These are phyloP conservation scores for Populus ilicifolia DNA, from an alignment of 345 rosid genomes.

Conservation along the genomic window DNA sequence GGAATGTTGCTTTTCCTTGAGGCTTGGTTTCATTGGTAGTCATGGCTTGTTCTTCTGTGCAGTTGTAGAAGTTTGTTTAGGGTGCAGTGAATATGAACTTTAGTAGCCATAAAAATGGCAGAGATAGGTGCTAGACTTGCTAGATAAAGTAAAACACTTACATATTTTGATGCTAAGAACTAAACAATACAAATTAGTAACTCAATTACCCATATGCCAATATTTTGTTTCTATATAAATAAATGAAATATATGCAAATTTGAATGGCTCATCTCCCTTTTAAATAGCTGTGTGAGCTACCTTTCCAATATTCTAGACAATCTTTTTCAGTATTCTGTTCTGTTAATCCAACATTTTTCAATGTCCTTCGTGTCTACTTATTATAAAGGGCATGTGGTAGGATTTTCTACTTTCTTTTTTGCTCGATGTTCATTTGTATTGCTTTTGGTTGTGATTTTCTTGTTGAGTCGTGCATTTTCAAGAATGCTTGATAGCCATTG, in stretches of 20 bases:
- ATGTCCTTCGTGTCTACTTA: too few relatives aligned
- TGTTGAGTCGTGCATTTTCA: too few relatives aligned
- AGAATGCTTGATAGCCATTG: too few relatives aligned
- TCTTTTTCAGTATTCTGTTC: neutral
- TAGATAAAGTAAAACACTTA: neutral
- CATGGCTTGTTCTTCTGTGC: neutral
- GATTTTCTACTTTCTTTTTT: too few relatives aligned
- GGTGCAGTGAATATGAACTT: neutral
- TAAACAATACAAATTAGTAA: neutral
- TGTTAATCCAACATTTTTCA: neutral
- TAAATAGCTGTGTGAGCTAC: neutral
- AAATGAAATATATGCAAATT: neutral
- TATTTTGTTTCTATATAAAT: neutral
- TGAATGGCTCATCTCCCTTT: neutral
- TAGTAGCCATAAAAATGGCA: neutral
- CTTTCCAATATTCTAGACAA: neutral
- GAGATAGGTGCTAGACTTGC: neutral
- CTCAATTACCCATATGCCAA: neutral
- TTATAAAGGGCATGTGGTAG: too few relatives aligned
- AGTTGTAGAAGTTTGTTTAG: neutral
- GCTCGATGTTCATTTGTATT: too few relatives aligned
- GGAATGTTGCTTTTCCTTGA: neutral
- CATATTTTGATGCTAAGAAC: neutral
- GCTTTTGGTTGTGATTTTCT: too few relatives aligned
- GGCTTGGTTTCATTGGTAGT: neutral